Conservation (phyloP, 805 yeast genomes). For the Candida suzukii region DNA sequence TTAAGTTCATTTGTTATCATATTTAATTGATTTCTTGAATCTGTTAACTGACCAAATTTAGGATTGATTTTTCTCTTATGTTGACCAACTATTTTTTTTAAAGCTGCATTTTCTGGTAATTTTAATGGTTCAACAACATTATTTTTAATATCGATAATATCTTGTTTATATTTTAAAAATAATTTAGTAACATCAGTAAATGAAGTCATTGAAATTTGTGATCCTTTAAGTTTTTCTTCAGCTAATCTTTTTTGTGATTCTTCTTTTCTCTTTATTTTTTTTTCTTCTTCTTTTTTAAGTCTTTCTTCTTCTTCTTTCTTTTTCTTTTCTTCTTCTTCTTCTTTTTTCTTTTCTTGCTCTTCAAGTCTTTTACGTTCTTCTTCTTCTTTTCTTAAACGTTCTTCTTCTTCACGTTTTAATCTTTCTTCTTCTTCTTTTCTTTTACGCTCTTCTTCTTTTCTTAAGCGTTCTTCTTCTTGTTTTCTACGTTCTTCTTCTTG, state of each 20-base stretch:
- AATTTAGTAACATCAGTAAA: constrained; percentile 31
- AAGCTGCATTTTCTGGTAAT: constrained; percentile 24
- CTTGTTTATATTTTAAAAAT: constrained; percentile 41
- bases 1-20: constrained; percentile 45
- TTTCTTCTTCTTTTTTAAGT: constrained; percentile 2
- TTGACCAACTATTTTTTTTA: constrained; percentile 48
- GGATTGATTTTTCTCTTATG: constrained; percentile 77
- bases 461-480: not conserved
- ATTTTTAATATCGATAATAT: constrained; percentile 51
- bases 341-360: constrained; percentile 8
- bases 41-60: constrained; percentile 86
- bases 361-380: constrained; percentile 13
- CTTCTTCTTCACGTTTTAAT: not conserved
- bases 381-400: constrained; percentile 12
- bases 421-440: constrained; percentile 16
- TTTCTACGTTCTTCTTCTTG: constrained; percentile 3
- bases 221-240: constrained; percentile 14
- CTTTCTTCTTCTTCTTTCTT: too few relatives aligned
- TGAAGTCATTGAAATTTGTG: constrained; percentile 25
- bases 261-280: constrained; percentile 10
- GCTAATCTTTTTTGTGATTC: constrained; percentile 5
- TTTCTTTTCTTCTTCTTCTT: constrained; percentile 5
- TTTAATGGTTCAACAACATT: constrained; percentile 51
- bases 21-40: constrained; percentile 52
- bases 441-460: constrained; percentile 2